Evolutionary conservation across 2,329 filamentous ascomycete genomes (phyloP).

Genomic region (Escovopsis sp.): DNA sequence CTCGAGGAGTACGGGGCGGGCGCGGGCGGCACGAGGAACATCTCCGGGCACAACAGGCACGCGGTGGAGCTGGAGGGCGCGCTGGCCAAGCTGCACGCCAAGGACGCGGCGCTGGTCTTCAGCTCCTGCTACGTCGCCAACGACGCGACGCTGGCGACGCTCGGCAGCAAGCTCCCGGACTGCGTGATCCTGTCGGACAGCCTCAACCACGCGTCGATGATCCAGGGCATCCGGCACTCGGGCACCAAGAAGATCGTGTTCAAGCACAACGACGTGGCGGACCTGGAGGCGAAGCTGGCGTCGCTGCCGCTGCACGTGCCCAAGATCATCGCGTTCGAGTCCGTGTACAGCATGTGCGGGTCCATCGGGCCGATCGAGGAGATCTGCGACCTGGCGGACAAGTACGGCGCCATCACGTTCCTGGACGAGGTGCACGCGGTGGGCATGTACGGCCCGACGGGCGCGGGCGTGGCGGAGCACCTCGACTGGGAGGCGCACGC

Average conservation of each 20-base stretch:
- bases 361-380: conserved; percentile 90
- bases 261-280: conserved; percentile 92
- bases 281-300: conserved; percentile 84
- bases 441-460: conserved; percentile 95
- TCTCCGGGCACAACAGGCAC: conserved; percentile 94
- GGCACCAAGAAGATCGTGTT: conserved; percentile 96
- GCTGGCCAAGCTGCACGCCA: conserved; percentile 75
- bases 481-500: conserved; percentile 83
- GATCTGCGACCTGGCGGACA: conserved; percentile 92
- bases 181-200: conserved; percentile 98
- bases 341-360: conserved; percentile 98
- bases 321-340: conserved; percentile 98
- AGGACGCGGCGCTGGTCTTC: conserved; percentile 87
- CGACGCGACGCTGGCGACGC: conserved; percentile 85
- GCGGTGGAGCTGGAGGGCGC: conserved; percentile 72
- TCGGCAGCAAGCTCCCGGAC: conserved; percentile 92
- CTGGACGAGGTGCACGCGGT: conserved; percentile 97
- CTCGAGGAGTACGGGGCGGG: conserved; percentile 90
- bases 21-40: conserved; percentile 90
- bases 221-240: conserved; percentile 95
- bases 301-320: conserved; percentile 72
- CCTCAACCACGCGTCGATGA: conserved; percentile 97
- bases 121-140: conserved; percentile 98
- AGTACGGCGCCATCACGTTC: conserved; percentile 95
- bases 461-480: conserved; percentile 93